Conservation (phyloP, 2,329 filamentous ascomycete species). For the Trichoderma afroharzianum region DNA sequence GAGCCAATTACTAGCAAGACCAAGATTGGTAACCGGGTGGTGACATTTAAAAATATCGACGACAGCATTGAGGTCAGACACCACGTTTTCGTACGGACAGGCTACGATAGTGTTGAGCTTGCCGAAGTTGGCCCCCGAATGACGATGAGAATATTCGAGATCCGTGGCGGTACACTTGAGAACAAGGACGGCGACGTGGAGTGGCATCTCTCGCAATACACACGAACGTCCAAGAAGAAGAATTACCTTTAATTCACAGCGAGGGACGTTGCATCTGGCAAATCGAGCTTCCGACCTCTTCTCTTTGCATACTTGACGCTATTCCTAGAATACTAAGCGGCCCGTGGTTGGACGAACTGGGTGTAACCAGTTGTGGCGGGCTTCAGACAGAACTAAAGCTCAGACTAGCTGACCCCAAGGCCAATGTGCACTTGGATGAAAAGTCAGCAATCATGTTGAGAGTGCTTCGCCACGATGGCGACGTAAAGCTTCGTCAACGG, state of each 20-base stretch:
- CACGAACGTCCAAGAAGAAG: slow-evolving; percentile 89
- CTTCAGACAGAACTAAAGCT: neutral
- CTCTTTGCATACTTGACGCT: neutral
- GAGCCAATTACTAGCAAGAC: slow-evolving; percentile 67
- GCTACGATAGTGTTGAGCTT: slow-evolving; percentile 83
- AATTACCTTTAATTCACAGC: slow-evolving; percentile 68
- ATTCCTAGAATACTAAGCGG: neutral
- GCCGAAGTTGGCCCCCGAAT: slow-evolving; percentile 89
- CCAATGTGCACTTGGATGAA: neutral
- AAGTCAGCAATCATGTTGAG: neutral
- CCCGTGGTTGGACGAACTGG: too few species aligned
- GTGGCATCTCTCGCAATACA: slow-evolving; percentile 96
- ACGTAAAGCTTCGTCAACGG: neutral
- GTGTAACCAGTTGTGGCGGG: neutral
- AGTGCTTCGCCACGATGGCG: slow-evolving; percentile 7
- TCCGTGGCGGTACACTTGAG: slow-evolving; percentile 84
- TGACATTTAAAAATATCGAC: slow-evolving; percentile 92
- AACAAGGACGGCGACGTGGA: slow-evolving; percentile 94
- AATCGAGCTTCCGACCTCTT: neutral
- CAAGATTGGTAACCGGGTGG: slow-evolving; percentile 82
- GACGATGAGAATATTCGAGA: slow-evolving; percentile 97
- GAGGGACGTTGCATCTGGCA: neutral
- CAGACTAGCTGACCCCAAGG: neutral
- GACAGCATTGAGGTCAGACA: slow-evolving; percentile 85
- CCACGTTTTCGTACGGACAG: slow-evolving; percentile 85